Percentiles rank a stretch among this genome's conserved stretches.
phyloP scores from a whole-genome alignment of 192 early-diverging fungal genomes.

The Mortierella claussenii region DNA sequence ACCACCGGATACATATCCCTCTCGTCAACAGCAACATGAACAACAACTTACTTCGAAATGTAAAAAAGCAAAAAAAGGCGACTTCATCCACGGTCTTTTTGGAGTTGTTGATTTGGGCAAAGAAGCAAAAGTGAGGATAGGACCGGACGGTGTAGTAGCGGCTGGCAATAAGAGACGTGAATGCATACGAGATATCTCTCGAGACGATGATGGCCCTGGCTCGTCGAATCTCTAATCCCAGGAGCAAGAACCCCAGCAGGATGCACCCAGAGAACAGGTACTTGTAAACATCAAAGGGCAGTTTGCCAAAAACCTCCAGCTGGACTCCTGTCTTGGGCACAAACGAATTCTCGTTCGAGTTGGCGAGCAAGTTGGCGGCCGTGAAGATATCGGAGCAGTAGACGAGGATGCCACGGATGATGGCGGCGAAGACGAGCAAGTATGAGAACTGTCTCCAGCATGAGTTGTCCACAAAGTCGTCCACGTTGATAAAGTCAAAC shows the following conservation, averaged over 20 bases:
- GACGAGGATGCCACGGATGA: constrained; percentile 77
- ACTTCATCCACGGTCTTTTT: constrained; percentile 70
- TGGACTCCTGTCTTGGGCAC: constrained; percentile 14
- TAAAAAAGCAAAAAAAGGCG: constrained; percentile 88
- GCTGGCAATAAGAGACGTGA: constrained; percentile 77
- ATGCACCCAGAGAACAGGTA: constrained; percentile 72
- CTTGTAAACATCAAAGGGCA: constrained; percentile 59
- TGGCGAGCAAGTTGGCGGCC: constrained; percentile 71
- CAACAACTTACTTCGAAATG: constrained; percentile 70
- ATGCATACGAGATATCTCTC: constrained; percentile 80
- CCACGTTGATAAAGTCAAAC: constrained; percentile 87
- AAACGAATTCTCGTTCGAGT: constrained; percentile 37
- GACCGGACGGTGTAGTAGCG: constrained; percentile 76
- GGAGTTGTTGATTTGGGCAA: constrained; percentile 73
- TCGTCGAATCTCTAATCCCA: constrained; percentile 76
- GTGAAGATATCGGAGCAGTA: constrained; percentile 86
- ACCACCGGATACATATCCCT: too few species aligned
- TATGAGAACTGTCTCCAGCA: constrained; percentile 61
- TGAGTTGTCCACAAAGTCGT: constrained; percentile 70
- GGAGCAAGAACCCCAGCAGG: constrained; percentile 73
- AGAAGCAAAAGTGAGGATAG: constrained; percentile 87
- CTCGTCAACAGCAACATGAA: too few species aligned
- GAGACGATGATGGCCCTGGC: constrained; percentile 69
- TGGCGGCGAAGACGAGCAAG: constrained; percentile 64
- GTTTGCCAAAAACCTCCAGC: constrained; percentile 28